A percentile compares a stretch with the other conserved stretches of the same genome.
These are phyloP conservation scores for Fusarium sp. DNA, from an alignment of 2,329 filamentous ascomycete genomes.

Conservation along the genomic window DNA sequence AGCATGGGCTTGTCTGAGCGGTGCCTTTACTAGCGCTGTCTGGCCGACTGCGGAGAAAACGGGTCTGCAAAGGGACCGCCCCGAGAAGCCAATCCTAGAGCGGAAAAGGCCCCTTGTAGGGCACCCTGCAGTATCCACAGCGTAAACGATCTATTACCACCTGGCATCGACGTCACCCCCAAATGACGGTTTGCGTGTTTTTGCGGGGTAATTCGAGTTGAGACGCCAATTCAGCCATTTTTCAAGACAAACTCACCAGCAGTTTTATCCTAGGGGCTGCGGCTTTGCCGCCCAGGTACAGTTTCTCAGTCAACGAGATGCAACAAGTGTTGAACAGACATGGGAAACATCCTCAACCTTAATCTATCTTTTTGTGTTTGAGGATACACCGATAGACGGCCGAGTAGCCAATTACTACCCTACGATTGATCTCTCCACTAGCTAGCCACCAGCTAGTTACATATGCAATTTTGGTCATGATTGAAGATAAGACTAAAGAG, in stretches of 20 bases:
- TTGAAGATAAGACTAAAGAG: background rate
- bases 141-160: conserved; percentile 16
- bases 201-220: conserved; percentile 40
- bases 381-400: conserved; percentile 1
- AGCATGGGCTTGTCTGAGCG: background rate
- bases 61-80: conserved; percentile 30
- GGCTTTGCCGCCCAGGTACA: conserved; percentile 26
- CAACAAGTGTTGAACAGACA: conserved; percentile 1
- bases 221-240: conserved; percentile 5
- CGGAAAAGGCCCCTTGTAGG: conserved; percentile 22
- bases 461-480: conserved; percentile 3
- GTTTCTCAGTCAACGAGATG: conserved; percentile 12
- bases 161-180: conserved; percentile 41
- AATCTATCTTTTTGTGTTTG: background rate
- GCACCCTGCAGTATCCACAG: conserved; percentile 16
- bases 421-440: conserved; percentile 21
- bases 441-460: background rate
- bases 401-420: conserved; percentile 1
- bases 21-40: conserved; percentile 20
- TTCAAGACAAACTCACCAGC: conserved; percentile 16
- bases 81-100: conserved; percentile 30
- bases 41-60: conserved; percentile 31
- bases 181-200: conserved; percentile 28
- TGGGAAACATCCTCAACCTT: background rate
- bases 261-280: conserved; percentile 19